Evolutionary conservation across 2,329 filamentous ascomycete species (phyloP), one percentile per base, ranked within the genome.

Genomic region (Ceratocystis albifundus): DNA sequence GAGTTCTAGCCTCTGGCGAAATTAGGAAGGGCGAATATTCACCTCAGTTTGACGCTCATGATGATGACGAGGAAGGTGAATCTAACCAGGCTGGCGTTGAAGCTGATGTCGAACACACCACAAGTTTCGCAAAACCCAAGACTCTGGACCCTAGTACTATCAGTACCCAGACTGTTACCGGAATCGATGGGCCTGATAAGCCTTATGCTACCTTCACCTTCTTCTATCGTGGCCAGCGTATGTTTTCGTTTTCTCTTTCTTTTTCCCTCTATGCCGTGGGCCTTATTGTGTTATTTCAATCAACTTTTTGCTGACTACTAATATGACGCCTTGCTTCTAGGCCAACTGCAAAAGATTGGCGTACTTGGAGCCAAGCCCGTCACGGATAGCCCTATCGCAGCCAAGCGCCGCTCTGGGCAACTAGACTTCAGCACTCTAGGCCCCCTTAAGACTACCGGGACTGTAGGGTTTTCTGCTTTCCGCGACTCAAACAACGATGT

Each of bases 21-120:
- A 96, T 99, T 74, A 97, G 96, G 78, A 90, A 92, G 73, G 94
- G 94, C 69, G 94, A 99, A 76, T 99, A 97, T 76, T 96, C 92
- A 1, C 94, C 94, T 12, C 94, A 97, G 73, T 97, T 97, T 70
- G 92, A 96, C 74, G 93, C 93, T 2, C 90, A 97, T 72, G 94
- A 97, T 72, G 93, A 96, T 69, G 92, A 96, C 69, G 86, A 88
- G 65, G 78, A 81, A 20, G 80, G 80, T 15, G 68, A 67, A 28
- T 61, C 67, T 25, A 66, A 59, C 41, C 65, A 68, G 48, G 63
- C 53, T 20, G 65, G 69, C 17, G 65, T 68, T 12, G 89, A 92
- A 71, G 88, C 85, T 50, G 90, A 96, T 72, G 84, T 96, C 66
- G 94, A 97, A 76, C 94, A 99, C 74, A 97, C 94, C 1, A 97